Evolutionary conservation across 768 basidiomycete genomes (phyloP).

Genomic region (Naganishia randhawae): DNA sequence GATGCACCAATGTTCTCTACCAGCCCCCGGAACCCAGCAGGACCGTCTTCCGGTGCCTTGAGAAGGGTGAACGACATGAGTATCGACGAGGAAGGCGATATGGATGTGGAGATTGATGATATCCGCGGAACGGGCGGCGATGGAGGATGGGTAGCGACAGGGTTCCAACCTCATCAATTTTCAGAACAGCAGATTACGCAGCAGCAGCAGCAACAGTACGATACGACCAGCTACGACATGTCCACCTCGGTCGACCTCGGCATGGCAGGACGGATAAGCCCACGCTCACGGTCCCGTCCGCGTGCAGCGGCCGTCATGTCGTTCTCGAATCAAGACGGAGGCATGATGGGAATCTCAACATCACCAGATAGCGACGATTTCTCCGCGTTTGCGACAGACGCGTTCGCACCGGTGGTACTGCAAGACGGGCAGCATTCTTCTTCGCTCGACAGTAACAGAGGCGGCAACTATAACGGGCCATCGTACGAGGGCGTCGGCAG

Average conservation of each 20-base stretch:
- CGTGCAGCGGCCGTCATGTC: slow-evolving; percentile 11
- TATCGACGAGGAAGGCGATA: slow-evolving; percentile 18
- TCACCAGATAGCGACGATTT: slow-evolving; percentile 10
- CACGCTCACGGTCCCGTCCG: slow-evolving; percentile 9
- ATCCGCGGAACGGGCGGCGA: not conserved
- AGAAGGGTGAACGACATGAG: not conserved
- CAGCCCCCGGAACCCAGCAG: not conserved
- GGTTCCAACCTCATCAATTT: slow-evolving; percentile 3
- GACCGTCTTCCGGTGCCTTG: not conserved
- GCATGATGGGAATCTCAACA: not conserved
- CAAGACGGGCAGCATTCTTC: slow-evolving; percentile 2
- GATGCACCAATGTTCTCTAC: slow-evolving; percentile 8
- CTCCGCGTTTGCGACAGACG: slow-evolving; percentile 16
- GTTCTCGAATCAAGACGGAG: not conserved
- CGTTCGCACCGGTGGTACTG: slow-evolving; percentile 18
- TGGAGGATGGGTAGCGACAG: slow-evolving; percentile 13
- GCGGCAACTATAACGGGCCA: not conserved
- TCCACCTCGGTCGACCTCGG: not conserved
- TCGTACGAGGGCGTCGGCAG: not conserved
- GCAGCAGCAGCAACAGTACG: not conserved
- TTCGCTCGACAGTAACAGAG: not conserved
- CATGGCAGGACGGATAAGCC: not conserved
- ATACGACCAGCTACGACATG: slow-evolving; percentile 10
- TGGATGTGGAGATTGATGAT: slow-evolving; percentile 5
- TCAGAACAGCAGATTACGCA: not conserved